phyloP scores from a whole-genome alignment of 805 yeast species.

The Pichia paraexigua region DNA sequence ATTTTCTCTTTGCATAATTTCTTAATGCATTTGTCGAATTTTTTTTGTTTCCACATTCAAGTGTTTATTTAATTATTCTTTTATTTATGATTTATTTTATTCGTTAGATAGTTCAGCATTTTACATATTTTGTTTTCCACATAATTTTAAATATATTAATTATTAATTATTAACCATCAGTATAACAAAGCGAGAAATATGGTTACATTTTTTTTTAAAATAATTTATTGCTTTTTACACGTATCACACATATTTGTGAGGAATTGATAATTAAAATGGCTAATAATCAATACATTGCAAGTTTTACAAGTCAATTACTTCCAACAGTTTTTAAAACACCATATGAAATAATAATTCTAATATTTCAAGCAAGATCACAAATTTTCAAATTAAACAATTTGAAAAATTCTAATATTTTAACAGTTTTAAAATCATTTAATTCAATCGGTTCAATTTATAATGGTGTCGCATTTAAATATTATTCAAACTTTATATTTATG shows the following conservation, averaged over 20 bases:
- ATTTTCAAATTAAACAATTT: neutral
- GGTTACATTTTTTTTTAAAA: neutral
- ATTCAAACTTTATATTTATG: neutral
- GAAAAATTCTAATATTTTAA: neutral
- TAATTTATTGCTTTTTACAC: neutral
- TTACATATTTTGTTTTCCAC: too few species aligned
- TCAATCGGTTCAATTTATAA: neutral
- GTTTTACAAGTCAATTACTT: neutral
- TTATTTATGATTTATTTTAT: neutral
- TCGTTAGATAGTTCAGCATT: too few species aligned
- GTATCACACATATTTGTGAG: too few species aligned
- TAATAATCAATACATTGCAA: neutral
- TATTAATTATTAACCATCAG: too few species aligned
- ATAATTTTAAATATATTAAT: too few species aligned
- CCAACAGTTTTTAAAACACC: neutral
- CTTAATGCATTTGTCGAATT: neutral
- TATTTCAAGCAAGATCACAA: neutral
- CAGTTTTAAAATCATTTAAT: neutral
- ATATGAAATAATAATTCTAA: neutral
- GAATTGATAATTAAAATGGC: neutral
- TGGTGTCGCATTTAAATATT: neutral
- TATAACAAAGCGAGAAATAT: neutral
- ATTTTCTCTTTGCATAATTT: neutral
- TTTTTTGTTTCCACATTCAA: too few species aligned
- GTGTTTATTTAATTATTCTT: neutral